A percentile compares a stretch with the other conserved stretches of the same genome.
Evolutionary conservation across 2,329 filamentous ascomycete species (phyloP).

Genomic region (Madurella fahalii): DNA sequence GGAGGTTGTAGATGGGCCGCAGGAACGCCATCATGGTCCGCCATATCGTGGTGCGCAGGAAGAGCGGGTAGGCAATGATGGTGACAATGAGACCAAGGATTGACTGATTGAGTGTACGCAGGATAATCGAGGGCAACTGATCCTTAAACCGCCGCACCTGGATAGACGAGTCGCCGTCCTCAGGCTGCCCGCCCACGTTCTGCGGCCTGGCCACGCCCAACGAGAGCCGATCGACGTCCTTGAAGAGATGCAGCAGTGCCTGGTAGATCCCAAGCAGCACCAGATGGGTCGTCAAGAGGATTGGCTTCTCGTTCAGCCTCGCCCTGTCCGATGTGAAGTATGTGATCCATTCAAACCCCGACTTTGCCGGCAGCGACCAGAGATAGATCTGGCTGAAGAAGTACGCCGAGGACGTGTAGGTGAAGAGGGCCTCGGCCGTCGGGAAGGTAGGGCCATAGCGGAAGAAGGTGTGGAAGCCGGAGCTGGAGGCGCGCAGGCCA

Average conservation of each 20-base stretch:
- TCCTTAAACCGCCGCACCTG: conserved; percentile 35
- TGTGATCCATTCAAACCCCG: conserved; percentile 69
- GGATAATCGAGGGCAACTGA: conserved; percentile 39
- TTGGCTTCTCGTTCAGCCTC: conserved; percentile 77
- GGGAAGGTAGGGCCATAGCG: conserved; percentile 54
- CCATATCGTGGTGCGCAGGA: conserved; percentile 64
- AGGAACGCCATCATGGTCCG: conserved; percentile 65
- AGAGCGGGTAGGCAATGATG: conserved; percentile 56
- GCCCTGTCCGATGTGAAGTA: conserved; percentile 67
- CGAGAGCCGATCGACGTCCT: conserved; percentile 67
- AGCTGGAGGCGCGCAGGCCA: conserved; percentile 66
- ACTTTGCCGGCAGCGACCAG: conserved; percentile 58
- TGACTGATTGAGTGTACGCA: conserved; percentile 38
- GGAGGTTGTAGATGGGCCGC: conserved; percentile 70
- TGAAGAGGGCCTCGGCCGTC: conserved; percentile 66
- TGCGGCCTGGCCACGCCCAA: conserved; percentile 38
- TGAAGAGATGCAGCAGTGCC: conserved; percentile 63
- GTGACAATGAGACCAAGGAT: conserved; percentile 42
- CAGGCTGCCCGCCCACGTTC: conserved; percentile 16
- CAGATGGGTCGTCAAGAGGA: conserved; percentile 73
- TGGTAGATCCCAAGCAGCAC: conserved; percentile 66
- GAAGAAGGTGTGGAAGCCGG: conserved; percentile 60
- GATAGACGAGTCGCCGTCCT: conserved; percentile 24
- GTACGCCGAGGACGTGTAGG: conserved; percentile 74
- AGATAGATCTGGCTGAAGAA: conserved; percentile 79